Evolutionary conservation across 345 rosid species (phyloP).

Genomic region (Camelina laxa): DNA sequence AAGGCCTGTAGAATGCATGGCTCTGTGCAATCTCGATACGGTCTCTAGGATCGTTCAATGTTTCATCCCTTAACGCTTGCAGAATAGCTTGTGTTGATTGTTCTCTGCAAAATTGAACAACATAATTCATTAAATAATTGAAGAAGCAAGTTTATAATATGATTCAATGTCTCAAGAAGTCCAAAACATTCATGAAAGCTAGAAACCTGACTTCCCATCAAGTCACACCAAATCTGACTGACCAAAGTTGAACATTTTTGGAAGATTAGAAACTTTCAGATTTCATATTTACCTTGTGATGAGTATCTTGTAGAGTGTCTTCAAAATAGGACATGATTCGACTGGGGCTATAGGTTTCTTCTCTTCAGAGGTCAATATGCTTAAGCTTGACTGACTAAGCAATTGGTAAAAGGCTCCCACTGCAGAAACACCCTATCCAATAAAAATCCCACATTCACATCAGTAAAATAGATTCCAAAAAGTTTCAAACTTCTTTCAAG

Average conservation of each 20-base stretch:
- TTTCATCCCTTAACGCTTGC: conserved; percentile 87
- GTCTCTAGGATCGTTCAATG: conserved; percentile 91
- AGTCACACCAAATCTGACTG: conserved; percentile 3
- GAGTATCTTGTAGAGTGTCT: conserved; percentile 78
- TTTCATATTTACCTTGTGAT: conserved; percentile 63
- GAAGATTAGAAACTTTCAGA: not conserved
- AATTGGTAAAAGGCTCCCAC: conserved; percentile 91
- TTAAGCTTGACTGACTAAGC: conserved; percentile 75
- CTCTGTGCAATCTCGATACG: conserved; percentile 90
- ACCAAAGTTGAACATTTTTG: not conserved
- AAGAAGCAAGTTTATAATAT: conserved; percentile 6
- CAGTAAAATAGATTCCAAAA: conserved; percentile 7
- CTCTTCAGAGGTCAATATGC: conserved; percentile 74
- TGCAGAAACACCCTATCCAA: conserved; percentile 85
- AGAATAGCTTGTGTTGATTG: conserved; percentile 69
- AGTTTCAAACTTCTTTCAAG: not conserved
- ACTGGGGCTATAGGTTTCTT: conserved; percentile 85
- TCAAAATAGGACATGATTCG: conserved; percentile 89
- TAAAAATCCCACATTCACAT: conserved; percentile 31
- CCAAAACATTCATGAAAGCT: conserved; percentile 2
- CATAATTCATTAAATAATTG: not conserved
- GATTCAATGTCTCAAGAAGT: conserved; percentile 4
- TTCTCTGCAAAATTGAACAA: conserved; percentile 59
- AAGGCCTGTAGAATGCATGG: conserved; percentile 88
- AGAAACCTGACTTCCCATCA: not conserved